Base-by-base conservation (phyloP, 1,139 yeast species). In the Suhomyces chickasaworum region DNA sequence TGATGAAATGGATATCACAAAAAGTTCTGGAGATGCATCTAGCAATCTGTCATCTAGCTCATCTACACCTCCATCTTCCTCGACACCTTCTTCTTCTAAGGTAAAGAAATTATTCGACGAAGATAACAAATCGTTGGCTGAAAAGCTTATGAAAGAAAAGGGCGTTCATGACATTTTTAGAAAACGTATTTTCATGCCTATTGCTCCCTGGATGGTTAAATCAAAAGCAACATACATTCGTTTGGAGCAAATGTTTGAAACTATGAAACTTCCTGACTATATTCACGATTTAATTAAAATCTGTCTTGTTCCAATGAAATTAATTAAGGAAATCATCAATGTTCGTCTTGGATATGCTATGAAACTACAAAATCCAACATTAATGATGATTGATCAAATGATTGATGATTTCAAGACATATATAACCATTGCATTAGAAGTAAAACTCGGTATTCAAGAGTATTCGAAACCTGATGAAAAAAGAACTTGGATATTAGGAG, bases 371-470 rank as follows among this genome's bases (percentile, higher is more conserved):
- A 88, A 88, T 56, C 97, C 97, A 1, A 90, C 98, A 0, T 81
- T 90, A 81, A 87, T 90, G 91, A 89, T 91, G 85, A 89, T 93
- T 54, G 98, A 93, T 64, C 97, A 91, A 66, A 87, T 89, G 81
- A 80, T 93, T 53, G 93, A 84, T 40, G 97, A 90, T 63, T 86
- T 91, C 60, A 84, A 85, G 53, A 77, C 85, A 1, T 89, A 89
- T 61, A 80, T 91, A 44, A 78, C 82, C 37, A 73, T 90, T 39
- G 95, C 97, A 0, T 75, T 89, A 20, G 88, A 83, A 52, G 82
- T 90, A 38, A 86, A 89, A 61, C 81, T 80, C 52, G 85, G 87
- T 1, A 78, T 84, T 46, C 69, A 75, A 47, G 84, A 84, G 36
- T 82, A 86, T 50, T 78, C 87, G 44, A 77, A 80, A 23, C 89